Percentiles rank a stretch among this genome's conserved stretches.
These are phyloP conservation scores for Yamadazyma spencermartinsiae DNA, from an alignment of 1,139 yeast species.

Conservation along the genomic window DNA sequence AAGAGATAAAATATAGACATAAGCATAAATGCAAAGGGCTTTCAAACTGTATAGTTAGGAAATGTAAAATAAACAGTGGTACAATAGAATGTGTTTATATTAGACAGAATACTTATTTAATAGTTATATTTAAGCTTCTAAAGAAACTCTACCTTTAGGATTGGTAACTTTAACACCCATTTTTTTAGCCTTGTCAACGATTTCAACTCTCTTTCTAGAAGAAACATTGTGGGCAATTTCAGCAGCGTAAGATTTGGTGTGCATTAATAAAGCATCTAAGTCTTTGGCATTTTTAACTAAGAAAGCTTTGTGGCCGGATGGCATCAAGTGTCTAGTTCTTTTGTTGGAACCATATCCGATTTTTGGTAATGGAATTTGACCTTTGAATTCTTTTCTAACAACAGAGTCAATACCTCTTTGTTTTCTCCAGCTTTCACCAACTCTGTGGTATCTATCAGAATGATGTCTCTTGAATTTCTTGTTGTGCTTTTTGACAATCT, in stretches of 20 bases:
- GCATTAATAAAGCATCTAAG: slow-evolving; percentile 93
- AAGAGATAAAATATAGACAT: slow-evolving; percentile 4
- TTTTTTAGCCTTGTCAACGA: slow-evolving; percentile 97
- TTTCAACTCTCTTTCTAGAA: slow-evolving; percentile 96
- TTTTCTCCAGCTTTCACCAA: slow-evolving; percentile 99
- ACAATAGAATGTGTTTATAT: slow-evolving; percentile 9
- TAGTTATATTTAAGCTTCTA: slow-evolving; percentile 73
- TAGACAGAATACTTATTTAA: slow-evolving; percentile 3
- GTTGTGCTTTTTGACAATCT: slow-evolving; percentile 99
- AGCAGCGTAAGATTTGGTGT: slow-evolving; percentile 98
- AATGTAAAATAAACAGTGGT: background rate
- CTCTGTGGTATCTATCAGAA: slow-evolving; percentile 99
- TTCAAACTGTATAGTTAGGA: background rate
- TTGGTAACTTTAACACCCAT: slow-evolving; percentile 98
- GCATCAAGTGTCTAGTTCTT: slow-evolving; percentile 93
- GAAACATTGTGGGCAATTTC: slow-evolving; percentile 99
- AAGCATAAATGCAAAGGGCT: background rate
- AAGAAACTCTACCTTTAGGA: slow-evolving; percentile 98
- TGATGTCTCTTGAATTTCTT: slow-evolving; percentile 99
- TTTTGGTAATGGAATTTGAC: slow-evolving; percentile 98
- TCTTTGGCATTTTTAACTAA: slow-evolving; percentile 91
- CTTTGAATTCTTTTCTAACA: slow-evolving; percentile 99
- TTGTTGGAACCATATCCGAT: slow-evolving; percentile 99
- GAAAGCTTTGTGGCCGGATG: slow-evolving; percentile 98
- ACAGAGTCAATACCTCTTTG: slow-evolving; percentile 99